phyloP scores from a whole-genome alignment of 2,329 filamentous ascomycete genomes.

The Ceratocystis smalleyi region DNA sequence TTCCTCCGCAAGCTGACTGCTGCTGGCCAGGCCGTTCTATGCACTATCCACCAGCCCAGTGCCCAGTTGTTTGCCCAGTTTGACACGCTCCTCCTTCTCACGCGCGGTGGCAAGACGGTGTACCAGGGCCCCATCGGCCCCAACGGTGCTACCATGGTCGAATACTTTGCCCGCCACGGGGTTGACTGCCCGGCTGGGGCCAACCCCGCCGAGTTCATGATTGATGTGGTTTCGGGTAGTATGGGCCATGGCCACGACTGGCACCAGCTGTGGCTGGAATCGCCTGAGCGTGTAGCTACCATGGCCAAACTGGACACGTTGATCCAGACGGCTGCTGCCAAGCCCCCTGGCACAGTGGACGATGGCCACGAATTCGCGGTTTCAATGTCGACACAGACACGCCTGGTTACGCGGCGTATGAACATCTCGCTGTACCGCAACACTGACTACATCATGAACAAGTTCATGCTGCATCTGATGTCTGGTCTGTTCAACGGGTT shows the following conservation, averaged over 20 bases:
- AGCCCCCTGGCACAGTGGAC: slow-evolving; percentile 27
- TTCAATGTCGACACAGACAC: slow-evolving; percentile 46
- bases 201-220: slow-evolving; percentile 66
- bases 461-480: slow-evolving; percentile 40
- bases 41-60: slow-evolving; percentile 57
- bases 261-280: slow-evolving; percentile 57
- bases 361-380: slow-evolving; percentile 58
- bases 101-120: slow-evolving; percentile 48
- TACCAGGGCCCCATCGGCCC: slow-evolving; percentile 51
- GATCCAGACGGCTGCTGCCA: slow-evolving; percentile 37
- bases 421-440: slow-evolving; percentile 50
- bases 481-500: slow-evolving; percentile 46
- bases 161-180: slow-evolving; percentile 53
- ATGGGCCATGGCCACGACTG: slow-evolving; percentile 39
- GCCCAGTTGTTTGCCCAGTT: slow-evolving; percentile 52
- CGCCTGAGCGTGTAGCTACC: slow-evolving; percentile 40
- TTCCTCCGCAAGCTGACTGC: slow-evolving; percentile 52
- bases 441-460: slow-evolving; percentile 50
- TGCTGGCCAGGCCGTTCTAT: slow-evolving; percentile 50
- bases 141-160: slow-evolving; percentile 35
- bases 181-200: slow-evolving; percentile 44
- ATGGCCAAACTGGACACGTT: slow-evolving; percentile 48
- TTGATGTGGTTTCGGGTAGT: slow-evolving; percentile 40
- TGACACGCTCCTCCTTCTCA: slow-evolving; percentile 47
- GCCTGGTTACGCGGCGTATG: slow-evolving; percentile 47